Conservation (phyloP, 176 grass and related monocot species). For the bread wheat (Triticum aestivum) region IWGSC_CS_RefSeq_v2.1 NC_057802.1:540730302-540730801, state of each 20-base stretch:
- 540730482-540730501: too few relatives aligned
- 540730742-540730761: background rate
- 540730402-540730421: too few relatives aligned
- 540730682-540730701: background rate
- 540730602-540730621: slow-evolving; percentile 4
- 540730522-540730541: background rate
- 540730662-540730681: background rate
- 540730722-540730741: background rate
- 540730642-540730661: background rate
- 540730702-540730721: background rate
- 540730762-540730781: background rate
- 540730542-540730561: too few relatives aligned
- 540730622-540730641: slow-evolving; percentile 2
- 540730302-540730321: too few relatives aligned
- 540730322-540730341: too few relatives aligned
- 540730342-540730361: too few relatives aligned
- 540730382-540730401: too few relatives aligned
- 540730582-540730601: background rate
- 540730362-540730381: too few relatives aligned
- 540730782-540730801: background rate
- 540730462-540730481: too few relatives aligned
- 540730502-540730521: too few relatives aligned
- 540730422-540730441: too few relatives aligned
- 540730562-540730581: background rate
- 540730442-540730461: too few relatives aligned